Percentiles rank a stretch among this genome's conserved stretches.
These are phyloP conservation scores for Vinca minor DNA, from an alignment of 257 asterid species.

Conservation along the genomic window DNA sequence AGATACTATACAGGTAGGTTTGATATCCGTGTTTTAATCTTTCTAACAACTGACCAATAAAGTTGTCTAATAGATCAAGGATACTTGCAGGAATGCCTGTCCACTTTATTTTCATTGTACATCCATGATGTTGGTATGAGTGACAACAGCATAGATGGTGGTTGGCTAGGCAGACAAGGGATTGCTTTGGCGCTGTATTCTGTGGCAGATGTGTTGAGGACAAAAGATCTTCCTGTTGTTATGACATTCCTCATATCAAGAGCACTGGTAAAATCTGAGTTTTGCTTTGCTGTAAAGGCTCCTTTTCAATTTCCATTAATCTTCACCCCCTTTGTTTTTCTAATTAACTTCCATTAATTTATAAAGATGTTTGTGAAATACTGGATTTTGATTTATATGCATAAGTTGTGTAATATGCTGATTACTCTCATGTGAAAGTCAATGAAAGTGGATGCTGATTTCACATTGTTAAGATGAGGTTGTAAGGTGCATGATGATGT, in stretches of 20 bases:
- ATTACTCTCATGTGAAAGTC: not conserved
- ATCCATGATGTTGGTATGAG: conserved; percentile 65
- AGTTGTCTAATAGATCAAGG: conserved; percentile 15
- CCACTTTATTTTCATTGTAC: conserved; percentile 75
- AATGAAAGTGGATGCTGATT: not conserved
- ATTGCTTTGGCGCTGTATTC: conserved; percentile 75
- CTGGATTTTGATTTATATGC: not conserved
- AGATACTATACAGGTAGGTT: conserved; percentile 71
- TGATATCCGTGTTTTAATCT: conserved; percentile 9
- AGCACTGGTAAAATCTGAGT: conserved; percentile 69
- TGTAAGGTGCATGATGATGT: not conserved
- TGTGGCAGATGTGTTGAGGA: conserved; percentile 85
- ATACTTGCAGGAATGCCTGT: conserved; percentile 69
- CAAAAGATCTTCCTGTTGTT: conserved; percentile 96
- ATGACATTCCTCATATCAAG: conserved; percentile 95
- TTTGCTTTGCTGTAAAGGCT: not conserved
- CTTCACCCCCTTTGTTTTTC: too few species aligned
- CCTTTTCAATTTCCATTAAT: not conserved
- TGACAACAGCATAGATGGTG: conserved; percentile 51
- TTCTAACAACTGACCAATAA: conserved; percentile 8
- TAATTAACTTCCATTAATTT: not conserved
- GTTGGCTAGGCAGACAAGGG: conserved; percentile 97
- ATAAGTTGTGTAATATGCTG: not conserved
- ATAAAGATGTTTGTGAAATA: not conserved
- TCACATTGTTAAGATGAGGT: not conserved